These are phyloP conservation scores for Jimgerdemannia lactiflua DNA, from an alignment of 192 early-diverging fungal genomes.

Conservation along the genomic window DNA sequence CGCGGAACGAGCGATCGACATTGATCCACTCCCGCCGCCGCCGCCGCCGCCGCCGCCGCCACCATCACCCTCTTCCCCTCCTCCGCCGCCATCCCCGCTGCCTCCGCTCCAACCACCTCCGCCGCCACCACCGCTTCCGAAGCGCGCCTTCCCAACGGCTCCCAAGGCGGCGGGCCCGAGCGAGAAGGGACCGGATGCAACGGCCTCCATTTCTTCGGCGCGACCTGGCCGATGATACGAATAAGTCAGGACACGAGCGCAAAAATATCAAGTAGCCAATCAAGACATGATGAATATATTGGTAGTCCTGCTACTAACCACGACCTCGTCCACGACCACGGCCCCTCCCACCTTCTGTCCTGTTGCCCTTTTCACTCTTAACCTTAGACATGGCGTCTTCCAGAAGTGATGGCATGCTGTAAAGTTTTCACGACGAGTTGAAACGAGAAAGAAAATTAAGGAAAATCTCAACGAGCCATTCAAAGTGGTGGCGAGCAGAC, in stretches of 20 bases:
- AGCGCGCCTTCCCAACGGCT: not conserved
- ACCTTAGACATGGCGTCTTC: slow-evolving; percentile 9
- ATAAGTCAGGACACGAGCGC: too few relatives aligned
- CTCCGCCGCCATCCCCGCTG: not conserved
- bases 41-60: not conserved
- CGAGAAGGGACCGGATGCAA: slow-evolving; percentile 52
- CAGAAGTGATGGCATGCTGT: slow-evolving; percentile 27
- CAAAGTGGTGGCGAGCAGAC: too few relatives aligned
- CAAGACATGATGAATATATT: not conserved
- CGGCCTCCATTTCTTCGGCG: slow-evolving; percentile 17
- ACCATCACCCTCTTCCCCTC: not conserved
- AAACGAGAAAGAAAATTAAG: too few relatives aligned
- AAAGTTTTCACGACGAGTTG: not conserved
- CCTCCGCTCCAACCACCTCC: too few relatives aligned
- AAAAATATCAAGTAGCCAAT: too few relatives aligned
- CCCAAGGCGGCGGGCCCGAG: slow-evolving; percentile 41
- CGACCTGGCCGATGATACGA: not conserved
- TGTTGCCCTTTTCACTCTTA: slow-evolving; percentile 8
- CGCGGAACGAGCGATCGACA: not conserved
- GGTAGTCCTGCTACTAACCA: not conserved
- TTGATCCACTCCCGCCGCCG: not conserved
- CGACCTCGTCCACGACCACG: slow-evolving; percentile 42
- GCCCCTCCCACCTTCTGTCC: slow-evolving; percentile 34
- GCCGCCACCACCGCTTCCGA: not conserved
- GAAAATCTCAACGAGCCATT: too few relatives aligned